A percentile compares a stretch with the other conserved stretches of the same genome.
Conservation (phyloP, 768 basidiomycete species). For the Leccinum subtestaceum region DNA sequence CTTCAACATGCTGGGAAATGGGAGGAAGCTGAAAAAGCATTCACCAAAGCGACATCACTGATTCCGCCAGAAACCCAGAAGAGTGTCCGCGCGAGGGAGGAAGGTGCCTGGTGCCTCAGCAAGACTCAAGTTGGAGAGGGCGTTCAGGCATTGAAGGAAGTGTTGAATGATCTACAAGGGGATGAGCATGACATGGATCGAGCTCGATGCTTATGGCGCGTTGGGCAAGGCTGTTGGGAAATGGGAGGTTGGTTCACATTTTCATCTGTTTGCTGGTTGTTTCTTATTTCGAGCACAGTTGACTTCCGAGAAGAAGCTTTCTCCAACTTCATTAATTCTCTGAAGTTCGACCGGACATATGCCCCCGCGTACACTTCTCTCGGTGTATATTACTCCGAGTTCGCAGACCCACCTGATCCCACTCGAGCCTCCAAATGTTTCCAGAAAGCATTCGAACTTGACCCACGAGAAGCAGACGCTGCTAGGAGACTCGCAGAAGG, state of each 20-base stretch:
- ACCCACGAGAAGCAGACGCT: conserved; percentile 82
- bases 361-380: conserved; percentile 94
- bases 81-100: conserved; percentile 69
- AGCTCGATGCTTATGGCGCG: conserved; percentile 81
- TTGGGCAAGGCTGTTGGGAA: conserved; percentile 76
- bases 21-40: conserved; percentile 61
- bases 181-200: conserved; percentile 53
- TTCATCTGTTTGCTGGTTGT: background rate
- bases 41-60: conserved; percentile 54
- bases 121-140: conserved; percentile 53
- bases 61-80: conserved; percentile 44
- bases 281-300: conserved; percentile 33
- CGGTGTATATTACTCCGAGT: conserved; percentile 83
- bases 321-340: conserved; percentile 71
- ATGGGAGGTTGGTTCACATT: conserved; percentile 52
- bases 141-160: conserved; percentile 44
- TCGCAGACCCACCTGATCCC: conserved; percentile 68
- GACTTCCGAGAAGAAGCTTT: conserved; percentile 64
- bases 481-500: conserved; percentile 81
- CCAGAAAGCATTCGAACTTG: conserved; percentile 97
- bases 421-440: conserved; percentile 91
- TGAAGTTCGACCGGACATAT: conserved; percentile 71
- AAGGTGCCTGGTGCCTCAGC: conserved; percentile 76
- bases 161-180: conserved; percentile 42
- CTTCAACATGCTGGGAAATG: conserved; percentile 63